Evolutionary conservation across 2,329 filamentous ascomycete species (phyloP).

Genomic region (Pestalotiopsis sp.): DNA sequence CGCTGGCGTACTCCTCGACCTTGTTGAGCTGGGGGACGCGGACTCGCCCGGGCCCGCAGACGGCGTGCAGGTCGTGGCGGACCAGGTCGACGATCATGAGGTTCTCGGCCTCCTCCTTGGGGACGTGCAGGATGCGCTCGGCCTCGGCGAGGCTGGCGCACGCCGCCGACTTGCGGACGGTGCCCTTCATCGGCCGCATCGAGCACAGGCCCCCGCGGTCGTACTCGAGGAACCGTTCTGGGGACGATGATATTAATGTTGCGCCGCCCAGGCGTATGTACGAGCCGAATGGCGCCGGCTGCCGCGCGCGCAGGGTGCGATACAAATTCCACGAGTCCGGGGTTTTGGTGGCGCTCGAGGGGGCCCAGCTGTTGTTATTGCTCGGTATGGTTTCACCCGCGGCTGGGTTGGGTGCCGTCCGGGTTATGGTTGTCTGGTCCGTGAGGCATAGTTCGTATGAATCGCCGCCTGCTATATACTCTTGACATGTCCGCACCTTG

Average conservation of each 20-base stretch:
- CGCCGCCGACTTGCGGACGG: conserved; percentile 75
- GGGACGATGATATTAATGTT: conserved; percentile 81
- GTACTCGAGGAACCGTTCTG: conserved; percentile 81
- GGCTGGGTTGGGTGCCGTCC: conserved; percentile 31
- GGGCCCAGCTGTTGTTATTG: conserved; percentile 26
- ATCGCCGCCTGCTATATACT: conserved; percentile 73
- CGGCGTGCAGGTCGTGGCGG: conserved; percentile 88
- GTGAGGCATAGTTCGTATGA: conserved; percentile 89
- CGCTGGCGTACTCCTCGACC: conserved; percentile 88
- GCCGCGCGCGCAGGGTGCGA: conserved; percentile 67
- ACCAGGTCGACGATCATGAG: conserved; percentile 98
- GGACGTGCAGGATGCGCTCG: conserved; percentile 71
- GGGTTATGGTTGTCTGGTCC: conserved; percentile 68
- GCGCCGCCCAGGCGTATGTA: conserved; percentile 72
- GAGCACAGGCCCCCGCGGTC: conserved; percentile 60
- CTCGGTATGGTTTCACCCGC: conserved; percentile 54
- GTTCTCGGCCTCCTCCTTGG: conserved; percentile 94
- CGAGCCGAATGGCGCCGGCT: conserved; percentile 84
- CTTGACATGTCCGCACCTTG: conserved; percentile 71
- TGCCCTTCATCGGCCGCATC: conserved; percentile 96
- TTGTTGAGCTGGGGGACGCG: conserved; percentile 77
- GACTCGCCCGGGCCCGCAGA: conserved; percentile 76
- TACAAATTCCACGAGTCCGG: conserved; percentile 68
- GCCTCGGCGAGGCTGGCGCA: conserved; percentile 73
- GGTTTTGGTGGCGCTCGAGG: conserved; percentile 16